Base-by-base conservation (phyloP, 164 flowering plant species). In the Vitis amurensis region DNA sequence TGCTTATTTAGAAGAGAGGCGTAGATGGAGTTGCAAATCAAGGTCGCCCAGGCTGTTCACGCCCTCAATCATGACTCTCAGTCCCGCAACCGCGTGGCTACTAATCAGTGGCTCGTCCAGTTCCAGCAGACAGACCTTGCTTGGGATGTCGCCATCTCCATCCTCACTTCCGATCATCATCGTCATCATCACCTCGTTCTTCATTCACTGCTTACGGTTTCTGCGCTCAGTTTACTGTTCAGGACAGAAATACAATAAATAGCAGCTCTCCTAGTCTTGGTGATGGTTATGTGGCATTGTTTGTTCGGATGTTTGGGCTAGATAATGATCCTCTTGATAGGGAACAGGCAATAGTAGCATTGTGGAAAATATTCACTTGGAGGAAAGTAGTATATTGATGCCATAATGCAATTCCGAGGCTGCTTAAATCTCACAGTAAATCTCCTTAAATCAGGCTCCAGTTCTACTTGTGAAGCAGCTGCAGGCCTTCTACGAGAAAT, bases 31-130 rank as follows among this genome's bases (percentile, higher is more conserved):
- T 74, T 91, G 65, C 89, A 81, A 61, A 74, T 83, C 74, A 83
- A 92, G 81, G 95, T 94, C 4, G 94, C 95, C 8, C 79, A 92
- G 70, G 98, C 98, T 1, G 91, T 94, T 17, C 89, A 81, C 70
- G 92, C 91, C 9, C 82, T 94, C 59, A 94, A 94, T 76, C 97
- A 94, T 84, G 98, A 89, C 76, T 52, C 80, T 0, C 82, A 91
- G 30, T 91, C 99, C 5, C 86, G 91, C 76, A 92, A 88, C 81
- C 92, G 99, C 44, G 89, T 94, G 3, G 97, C 97, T 17, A 97
- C 99, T 0, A 94, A 91, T 77, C 99, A 94, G 75, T 94, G 99
- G 97, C 88, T 92, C 17, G 94, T 94, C 27, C 97, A 91, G 72
- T 92, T 94, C 63, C 98, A 94, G 78, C 92, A 94, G 64, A 86